Conservation (phyloP, 257 asterid species). For the Asclepias syriaca region DNA sequence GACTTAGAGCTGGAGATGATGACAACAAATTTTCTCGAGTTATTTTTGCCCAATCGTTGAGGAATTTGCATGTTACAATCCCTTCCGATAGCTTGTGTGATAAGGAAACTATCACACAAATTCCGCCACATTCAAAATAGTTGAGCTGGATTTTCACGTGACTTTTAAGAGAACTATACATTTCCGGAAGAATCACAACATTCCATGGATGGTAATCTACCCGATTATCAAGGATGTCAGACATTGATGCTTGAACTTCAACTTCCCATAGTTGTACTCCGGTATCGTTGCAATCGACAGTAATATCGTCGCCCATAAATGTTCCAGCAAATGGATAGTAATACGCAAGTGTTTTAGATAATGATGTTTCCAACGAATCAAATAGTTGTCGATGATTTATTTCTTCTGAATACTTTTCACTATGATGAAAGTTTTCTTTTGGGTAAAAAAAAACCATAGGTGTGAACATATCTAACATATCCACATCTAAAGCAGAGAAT, state of each 20-base stretch:
- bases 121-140: no score
- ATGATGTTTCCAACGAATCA: neutral
- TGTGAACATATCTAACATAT: neutral
- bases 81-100: no score
- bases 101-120: no score
- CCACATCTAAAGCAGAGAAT: constrained; percentile 13
- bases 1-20: no score
- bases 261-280: constrained; percentile 4
- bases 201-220: neutral
- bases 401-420: no score
- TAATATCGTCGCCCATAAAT: neutral
- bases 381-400: neutral
- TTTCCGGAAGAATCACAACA: constrained; percentile 3
- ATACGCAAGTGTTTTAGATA: neutral
- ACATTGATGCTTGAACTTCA: neutral
- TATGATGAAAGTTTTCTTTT: neutral
- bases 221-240: neutral
- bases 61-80: no score
- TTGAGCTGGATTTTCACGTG: neutral
- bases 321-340: constrained; percentile 18
- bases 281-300: constrained; percentile 9
- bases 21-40: neutral
- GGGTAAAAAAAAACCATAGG: constrained; percentile 6
- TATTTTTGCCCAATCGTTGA: neutral
- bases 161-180: no score